A percentile compares a stretch with the other conserved stretches of the same genome.
Conservation (phyloP, 1,139 yeast species). For the Candida neerlandica region DNA sequence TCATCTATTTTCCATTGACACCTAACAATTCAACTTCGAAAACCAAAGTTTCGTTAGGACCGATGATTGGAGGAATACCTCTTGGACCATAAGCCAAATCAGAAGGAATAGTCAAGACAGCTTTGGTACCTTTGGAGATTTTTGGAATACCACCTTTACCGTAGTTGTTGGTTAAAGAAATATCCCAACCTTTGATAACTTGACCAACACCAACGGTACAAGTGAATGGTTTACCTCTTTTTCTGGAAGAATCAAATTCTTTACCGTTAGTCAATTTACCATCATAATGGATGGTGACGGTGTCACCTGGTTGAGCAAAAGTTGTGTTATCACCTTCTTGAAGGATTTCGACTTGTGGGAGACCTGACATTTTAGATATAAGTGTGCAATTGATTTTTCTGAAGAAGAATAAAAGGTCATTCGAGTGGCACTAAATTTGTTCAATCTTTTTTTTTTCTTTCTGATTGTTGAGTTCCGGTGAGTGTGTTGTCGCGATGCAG, state of each 20-base stretch:
- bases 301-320: conserved; percentile 85
- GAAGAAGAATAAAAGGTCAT: neutral
- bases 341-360: conserved; percentile 43
- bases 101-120: conserved; percentile 89
- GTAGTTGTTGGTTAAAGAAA: conserved; percentile 17
- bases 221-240: conserved; percentile 93
- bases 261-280: conserved; percentile 94
- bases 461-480: neutral
- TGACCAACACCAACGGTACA: conserved; percentile 94
- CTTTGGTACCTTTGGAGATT: conserved; percentile 89
- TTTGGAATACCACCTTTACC: conserved; percentile 78
- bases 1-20: conserved; percentile 41
- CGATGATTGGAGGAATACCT: conserved; percentile 95
- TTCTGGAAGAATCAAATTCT: conserved; percentile 92
- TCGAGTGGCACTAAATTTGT: neutral
- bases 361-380: conserved; percentile 12
- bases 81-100: conserved; percentile 91
- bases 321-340: conserved; percentile 79
- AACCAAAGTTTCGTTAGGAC: conserved; percentile 91
- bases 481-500: neutral
- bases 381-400: neutral
- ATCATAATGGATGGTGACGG: conserved; percentile 89
- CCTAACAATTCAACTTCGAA: conserved; percentile 90
- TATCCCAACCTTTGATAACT: conserved; percentile 95
- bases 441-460: neutral